phyloP scores from a whole-genome alignment of 2,329 filamentous ascomycete species.

The Gnomoniopsis sp. region DNA sequence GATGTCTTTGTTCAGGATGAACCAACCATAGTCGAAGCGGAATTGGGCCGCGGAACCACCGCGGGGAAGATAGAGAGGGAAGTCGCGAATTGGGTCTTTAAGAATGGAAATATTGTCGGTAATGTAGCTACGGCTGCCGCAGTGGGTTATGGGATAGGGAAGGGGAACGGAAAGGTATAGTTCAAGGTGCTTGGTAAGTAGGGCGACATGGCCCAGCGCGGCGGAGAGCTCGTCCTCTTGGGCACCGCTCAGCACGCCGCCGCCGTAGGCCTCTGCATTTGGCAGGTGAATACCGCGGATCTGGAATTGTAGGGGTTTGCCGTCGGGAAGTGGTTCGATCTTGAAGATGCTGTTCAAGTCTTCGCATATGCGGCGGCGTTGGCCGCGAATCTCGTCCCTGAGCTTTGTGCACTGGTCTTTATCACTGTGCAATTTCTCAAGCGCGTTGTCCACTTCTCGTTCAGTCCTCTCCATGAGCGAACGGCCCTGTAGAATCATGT shows the following conservation, averaged over 20 bases:
- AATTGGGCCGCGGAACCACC: constrained; percentile 70
- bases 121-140: constrained; percentile 72
- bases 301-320: constrained; percentile 70
- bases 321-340: constrained; percentile 61
- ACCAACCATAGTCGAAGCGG: constrained; percentile 94
- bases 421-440: constrained; percentile 55
- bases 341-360: constrained; percentile 77
- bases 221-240: constrained; percentile 74
- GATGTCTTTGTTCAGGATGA: constrained; percentile 94
- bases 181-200: constrained; percentile 71
- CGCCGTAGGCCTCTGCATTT: constrained; percentile 69
- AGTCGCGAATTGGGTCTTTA: constrained; percentile 60
- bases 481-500: constrained; percentile 64
- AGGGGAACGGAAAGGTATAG: constrained; percentile 77
- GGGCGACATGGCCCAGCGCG: constrained; percentile 75
- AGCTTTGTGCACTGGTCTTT: constrained; percentile 53
- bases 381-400: constrained; percentile 70
- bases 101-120: constrained; percentile 69
- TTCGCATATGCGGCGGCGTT: constrained; percentile 82
- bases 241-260: constrained; percentile 35
- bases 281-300: constrained; percentile 77
- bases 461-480: constrained; percentile 56
- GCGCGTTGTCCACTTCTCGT: constrained; percentile 59
- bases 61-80: constrained; percentile 70
- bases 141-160: constrained; percentile 73